Evolutionary conservation across 1,284 basidiomycete species (phyloP), one percentile per base, ranked within the genome.

Genomic region (Austroboletus niveus): DNA sequence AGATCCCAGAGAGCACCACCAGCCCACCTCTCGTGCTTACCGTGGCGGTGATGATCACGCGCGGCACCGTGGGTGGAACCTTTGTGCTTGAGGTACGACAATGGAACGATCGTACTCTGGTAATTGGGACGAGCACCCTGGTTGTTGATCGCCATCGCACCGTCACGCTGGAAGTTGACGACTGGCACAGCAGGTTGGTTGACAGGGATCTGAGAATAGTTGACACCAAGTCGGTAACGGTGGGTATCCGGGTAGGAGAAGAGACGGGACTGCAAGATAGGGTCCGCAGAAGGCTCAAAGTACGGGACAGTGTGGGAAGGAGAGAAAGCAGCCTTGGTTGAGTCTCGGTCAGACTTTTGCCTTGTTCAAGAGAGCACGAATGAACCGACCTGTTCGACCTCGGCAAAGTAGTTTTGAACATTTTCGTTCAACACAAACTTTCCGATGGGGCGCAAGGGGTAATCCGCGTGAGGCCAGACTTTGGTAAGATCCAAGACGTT

Each of bases 211-310:
- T 96, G 92, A 63, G 85, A 73, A 76, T 96, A 95, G 79, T 97
- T 97, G 54, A 72, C 62, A 36, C 92, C 92, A 42, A 94, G 83
- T 65, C 87, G 86, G 76, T 94, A 87, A 55, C 92, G 85, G 71
- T 96, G 94, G 8, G 94, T 92, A 70, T 97, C 94, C 5, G 93
- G 91, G 79, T 98, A 98, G 10, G 92, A 92, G 84, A 96, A 97
- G 39, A 97, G 81, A 56, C 94, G 90, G 29, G 88, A 88, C 71
- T 97, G 94, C 57, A 97, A 78, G 55, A 97, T 89, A 15, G 94
- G 94, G 72, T 97, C 94, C 35, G 85, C 82, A 15, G 88, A 87
- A 34, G 92, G 81, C 76, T 96, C 94, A 62, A 94, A 82, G 68
- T 94, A 95, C 2, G 89, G 89, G 4, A 96, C 74, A 46, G 86